phyloP scores from a whole-genome alignment of 192 early-diverging fungal species.

The Allomyces macrogynus region DNA sequence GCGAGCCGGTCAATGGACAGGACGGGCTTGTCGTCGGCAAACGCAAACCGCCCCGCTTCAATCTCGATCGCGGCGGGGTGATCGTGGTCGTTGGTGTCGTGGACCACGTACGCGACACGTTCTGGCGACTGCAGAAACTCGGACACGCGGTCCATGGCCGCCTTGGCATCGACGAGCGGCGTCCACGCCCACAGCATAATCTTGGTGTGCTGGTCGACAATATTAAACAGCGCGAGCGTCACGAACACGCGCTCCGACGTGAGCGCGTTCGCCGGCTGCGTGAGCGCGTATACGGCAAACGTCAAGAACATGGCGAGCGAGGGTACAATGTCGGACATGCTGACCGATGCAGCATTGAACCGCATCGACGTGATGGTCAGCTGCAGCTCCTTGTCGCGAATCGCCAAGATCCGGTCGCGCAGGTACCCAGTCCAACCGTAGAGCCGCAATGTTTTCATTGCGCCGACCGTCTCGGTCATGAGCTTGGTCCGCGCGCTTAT shows the following conservation, averaged over 20 bases:
- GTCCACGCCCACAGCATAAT: slow-evolving; percentile 12
- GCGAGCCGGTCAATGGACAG: background rate
- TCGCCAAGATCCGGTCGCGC: slow-evolving; percentile 26
- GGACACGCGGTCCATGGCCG: slow-evolving; percentile 14
- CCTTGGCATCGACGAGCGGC: slow-evolving; percentile 15
- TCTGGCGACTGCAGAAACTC: slow-evolving; percentile 17
- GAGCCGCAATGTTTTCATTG: slow-evolving; percentile 54
- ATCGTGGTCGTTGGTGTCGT: background rate
- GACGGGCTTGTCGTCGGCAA: background rate
- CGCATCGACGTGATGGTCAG: slow-evolving; percentile 24
- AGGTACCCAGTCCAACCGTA: slow-evolving; percentile 54
- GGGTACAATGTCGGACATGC: slow-evolving; percentile 45
- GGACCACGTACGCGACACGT: slow-evolving; percentile 14
- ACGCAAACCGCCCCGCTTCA: background rate
- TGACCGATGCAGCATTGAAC: slow-evolving; percentile 34
- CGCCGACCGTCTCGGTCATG: slow-evolving; percentile 49
- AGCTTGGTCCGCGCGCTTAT: slow-evolving; percentile 39
- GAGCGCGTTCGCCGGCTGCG: slow-evolving; percentile 34
- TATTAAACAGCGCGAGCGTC: slow-evolving; percentile 20
- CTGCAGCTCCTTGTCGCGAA: slow-evolving; percentile 31
- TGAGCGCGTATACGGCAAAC: slow-evolving; percentile 26
- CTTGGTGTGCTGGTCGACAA: slow-evolving; percentile 18
- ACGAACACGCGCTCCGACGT: slow-evolving; percentile 26
- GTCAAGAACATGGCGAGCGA: no score
- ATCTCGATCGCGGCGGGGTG: background rate